These are phyloP conservation scores for Mortierella sp. DNA, from an alignment of 371 early-diverging fungal species.

Conservation along the genomic window DNA sequence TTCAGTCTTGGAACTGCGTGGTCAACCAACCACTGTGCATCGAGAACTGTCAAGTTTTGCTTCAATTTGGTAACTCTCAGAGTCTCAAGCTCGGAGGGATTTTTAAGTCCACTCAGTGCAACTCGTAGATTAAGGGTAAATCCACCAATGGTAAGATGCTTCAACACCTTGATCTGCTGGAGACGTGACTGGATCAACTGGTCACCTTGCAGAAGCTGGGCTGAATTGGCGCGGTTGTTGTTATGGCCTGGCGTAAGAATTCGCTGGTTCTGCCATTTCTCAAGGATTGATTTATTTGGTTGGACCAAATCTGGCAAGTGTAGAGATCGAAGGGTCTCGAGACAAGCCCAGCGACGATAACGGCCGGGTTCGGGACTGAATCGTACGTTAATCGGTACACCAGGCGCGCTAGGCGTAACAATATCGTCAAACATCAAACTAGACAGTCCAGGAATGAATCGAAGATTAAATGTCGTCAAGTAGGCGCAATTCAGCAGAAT, in stretches of 20 bases:
- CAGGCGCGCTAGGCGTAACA: conserved; percentile 5
- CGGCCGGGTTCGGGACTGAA: background rate
- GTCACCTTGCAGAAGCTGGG: conserved; percentile 9
- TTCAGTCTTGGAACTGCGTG: conserved; percentile 24
- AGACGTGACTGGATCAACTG: conserved; percentile 34
- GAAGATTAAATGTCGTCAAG: conserved; percentile 23
- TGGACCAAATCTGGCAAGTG: conserved; percentile 32
- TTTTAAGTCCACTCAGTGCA: conserved; percentile 10
- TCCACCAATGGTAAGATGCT: conserved; percentile 38
- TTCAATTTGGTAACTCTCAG: conserved; percentile 33
- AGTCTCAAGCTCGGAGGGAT: conserved; percentile 19
- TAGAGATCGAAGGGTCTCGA: conserved; percentile 21
- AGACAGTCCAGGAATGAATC: conserved; percentile 32
- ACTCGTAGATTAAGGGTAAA: conserved; percentile 17
- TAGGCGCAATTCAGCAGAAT: conserved; percentile 25
- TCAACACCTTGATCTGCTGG: conserved; percentile 13
- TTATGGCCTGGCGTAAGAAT: background rate
- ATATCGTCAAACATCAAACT: conserved; percentile 31
- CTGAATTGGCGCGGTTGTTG: background rate
- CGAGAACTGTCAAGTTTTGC: conserved; percentile 14
- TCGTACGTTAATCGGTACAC: background rate
- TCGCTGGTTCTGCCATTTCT: conserved; percentile 9
- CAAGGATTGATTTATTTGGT: conserved; percentile 17
- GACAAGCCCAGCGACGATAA: conserved; percentile 37
- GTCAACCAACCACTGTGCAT: conserved; percentile 42